phyloP scores from a whole-genome alignment of 495 filamentous ascomycete species.

The Neurospora sp. region DNA sequence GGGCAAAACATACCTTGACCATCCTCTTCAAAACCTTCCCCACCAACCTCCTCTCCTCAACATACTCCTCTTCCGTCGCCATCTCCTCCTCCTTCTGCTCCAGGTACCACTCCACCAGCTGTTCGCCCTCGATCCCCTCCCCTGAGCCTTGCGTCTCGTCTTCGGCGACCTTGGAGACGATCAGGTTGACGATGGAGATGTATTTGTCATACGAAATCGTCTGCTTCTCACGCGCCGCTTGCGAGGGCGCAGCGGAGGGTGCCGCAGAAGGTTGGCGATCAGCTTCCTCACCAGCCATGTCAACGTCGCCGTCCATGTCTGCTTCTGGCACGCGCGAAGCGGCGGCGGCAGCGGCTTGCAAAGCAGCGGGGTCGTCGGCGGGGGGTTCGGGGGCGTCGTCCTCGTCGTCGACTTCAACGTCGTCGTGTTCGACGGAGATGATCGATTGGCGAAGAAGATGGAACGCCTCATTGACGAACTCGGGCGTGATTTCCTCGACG shows the following conservation, averaged over 20 bases:
- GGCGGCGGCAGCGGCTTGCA: conserved; percentile 26
- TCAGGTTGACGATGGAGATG: conserved; percentile 72
- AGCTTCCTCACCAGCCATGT: conserved; percentile 48
- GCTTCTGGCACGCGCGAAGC: conserved; percentile 2
- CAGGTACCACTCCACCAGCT: conserved; percentile 82
- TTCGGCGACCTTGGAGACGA: conserved; percentile 61
- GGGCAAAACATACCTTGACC: conserved; percentile 65
- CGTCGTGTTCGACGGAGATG: conserved; percentile 95
- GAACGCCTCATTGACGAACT: conserved; percentile 84
- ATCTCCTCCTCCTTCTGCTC: conserved; percentile 87
- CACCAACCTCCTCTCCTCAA: conserved; percentile 64
- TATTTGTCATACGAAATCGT: conserved; percentile 96
- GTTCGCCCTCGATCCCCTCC: conserved; percentile 84
- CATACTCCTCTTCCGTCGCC: conserved; percentile 65
- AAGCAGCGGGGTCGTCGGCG: conserved; percentile 23
- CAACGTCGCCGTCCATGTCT: conserved; percentile 47
- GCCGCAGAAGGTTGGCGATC: conserved; percentile 17
- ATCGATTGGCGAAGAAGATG: conserved; percentile 86
- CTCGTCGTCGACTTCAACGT: conserved; percentile 90
- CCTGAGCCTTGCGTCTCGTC: conserved; percentile 67
- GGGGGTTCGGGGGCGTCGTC: conserved; percentile 43
- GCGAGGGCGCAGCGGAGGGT: conserved; percentile 18
- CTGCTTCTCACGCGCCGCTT: conserved; percentile 47
- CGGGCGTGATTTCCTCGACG: conserved; percentile 76
- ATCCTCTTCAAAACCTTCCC: conserved; percentile 89